Base-by-base conservation (phyloP, 805 yeast genomes). In the Cyberlindnera subsufficiens region DNA sequence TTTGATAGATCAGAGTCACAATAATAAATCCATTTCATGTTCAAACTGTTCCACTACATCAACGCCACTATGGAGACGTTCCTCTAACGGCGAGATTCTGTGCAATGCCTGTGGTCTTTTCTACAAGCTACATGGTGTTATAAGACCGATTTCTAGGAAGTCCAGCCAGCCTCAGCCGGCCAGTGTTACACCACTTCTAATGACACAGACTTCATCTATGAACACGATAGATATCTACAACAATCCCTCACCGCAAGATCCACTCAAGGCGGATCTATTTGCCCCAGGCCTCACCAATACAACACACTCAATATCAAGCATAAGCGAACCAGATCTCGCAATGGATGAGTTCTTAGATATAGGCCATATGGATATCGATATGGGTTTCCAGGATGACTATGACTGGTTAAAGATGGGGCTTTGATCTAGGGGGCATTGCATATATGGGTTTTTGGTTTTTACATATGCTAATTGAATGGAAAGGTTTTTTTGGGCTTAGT, bases 71-170 rank as follows among this genome's bases (percentile, higher is more conserved):
- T 91, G 98, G 98, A 71, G 98, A 51, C 72, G 96, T 37, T 86
- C 88, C 51, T 85, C 93, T 0, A 85, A 82, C 43, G 97, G 97
- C 2, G 82, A 86, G 53, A 89, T 96, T 0, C 67, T 91, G 45
- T 91, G 98, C 65, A 91, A 91, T 62, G 98, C 98, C 0, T 91
- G 98, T 68, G 98, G 98, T 1, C 68, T 91, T 45, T 91, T 91
- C 55, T 75, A 86, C 57, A 91, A 91, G 63, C 69, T 91, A 18
- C 97, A 91, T 56, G 97, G 96, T 11, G 90, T 87, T 4, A 91
- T 86, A 48, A 70, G 97, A 47, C 98, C 98, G 3, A 44, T 52
- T 36, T 30, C 46, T 5, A 51, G 47, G 38, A 46, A 44, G 40
- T 8, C 42, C 22, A 14, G 11, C 16, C n/a, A 20, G 14, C 10